Evolutionary conservation across 1,139 yeast species (phyloP), one percentile per base, ranked within the genome.

Genomic region (Suhomyces atakaporum): DNA sequence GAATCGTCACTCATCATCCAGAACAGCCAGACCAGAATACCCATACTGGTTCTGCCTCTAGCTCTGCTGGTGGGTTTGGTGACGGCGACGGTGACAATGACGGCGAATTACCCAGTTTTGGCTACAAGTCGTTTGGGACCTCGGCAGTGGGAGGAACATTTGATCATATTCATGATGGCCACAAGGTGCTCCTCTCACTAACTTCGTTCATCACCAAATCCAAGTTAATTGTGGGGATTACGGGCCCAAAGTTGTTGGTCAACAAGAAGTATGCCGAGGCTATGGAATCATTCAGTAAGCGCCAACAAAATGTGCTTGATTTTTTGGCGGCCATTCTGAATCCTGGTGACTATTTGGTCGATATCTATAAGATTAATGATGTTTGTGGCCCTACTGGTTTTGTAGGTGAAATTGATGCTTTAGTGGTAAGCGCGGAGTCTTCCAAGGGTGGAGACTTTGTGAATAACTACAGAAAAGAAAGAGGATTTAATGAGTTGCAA

Each of bases 121-220:
- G 15, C n/a, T 21, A 16, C 29, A 27, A 22, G 9, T 21, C 14
- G 10, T 45, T 24, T 30, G 21, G 23, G n/a, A 40, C 40, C 2
- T 48, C 51, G 10, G 95, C 95, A 1, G 81, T 90, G 1, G 98
- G 98, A 1, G 99, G 99, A 0, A 94, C 98, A 0, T 94, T 94
- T 64, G 99, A 94, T 56, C 97, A 94, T 61, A 56, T 94, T 25
- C 99, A 94, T 52, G 96, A 85, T 53, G 99, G 98, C 0, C 99
- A 94, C 61, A 88, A 86, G 58, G 81, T 92, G 20, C 65, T 94
- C 14, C 66, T 94, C 7, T 82, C 95, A 0, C 68, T 87, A 47
- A 74, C 95, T 0, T 78, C 81, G 0, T 89, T 80, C 52, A 48
- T 87, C 10, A 71, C 94, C 0, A 52, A 62, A 5, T 50, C 58